phyloP scores from a whole-genome alignment of 2,329 filamentous ascomycete genomes.

The Arthrinium phaeospermum region DNA sequence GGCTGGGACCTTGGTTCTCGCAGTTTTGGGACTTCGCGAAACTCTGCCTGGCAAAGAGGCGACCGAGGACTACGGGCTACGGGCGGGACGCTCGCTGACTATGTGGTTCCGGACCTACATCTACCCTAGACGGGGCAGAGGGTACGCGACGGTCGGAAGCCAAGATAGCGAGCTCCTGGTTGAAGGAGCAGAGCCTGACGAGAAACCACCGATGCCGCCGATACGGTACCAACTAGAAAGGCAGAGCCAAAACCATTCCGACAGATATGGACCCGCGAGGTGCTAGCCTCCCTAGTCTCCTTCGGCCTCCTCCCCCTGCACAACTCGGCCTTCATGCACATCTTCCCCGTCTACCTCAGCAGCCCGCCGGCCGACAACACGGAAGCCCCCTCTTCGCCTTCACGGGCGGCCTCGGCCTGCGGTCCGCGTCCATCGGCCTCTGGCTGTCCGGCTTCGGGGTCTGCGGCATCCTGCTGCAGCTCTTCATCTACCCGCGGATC shows the following conservation, averaged over 20 bases:
- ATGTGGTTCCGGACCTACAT: background rate
- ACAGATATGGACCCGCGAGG: constrained; percentile 38
- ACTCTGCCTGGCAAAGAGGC: background rate
- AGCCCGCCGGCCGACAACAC: constrained; percentile 52
- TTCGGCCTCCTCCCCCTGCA: constrained; percentile 63
- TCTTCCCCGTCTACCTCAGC: constrained; percentile 68
- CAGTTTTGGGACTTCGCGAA: background rate
- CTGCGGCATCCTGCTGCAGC: constrained; percentile 65
- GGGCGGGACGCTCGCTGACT: background rate
- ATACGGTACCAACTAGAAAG: background rate
- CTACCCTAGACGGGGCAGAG: background rate
- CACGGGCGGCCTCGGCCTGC: constrained; percentile 61
- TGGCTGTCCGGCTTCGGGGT: constrained; percentile 64
- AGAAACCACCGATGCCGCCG: background rate
- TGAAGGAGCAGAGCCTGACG: background rate
- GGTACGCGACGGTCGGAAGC: background rate
- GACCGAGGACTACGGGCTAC: background rate
- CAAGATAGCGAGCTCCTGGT: background rate
- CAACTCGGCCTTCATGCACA: constrained; percentile 66
- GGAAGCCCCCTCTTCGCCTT: constrained; percentile 53
- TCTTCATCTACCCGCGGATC: constrained; percentile 64
- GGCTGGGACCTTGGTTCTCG: constrained; percentile 26
- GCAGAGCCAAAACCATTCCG: constrained; percentile 26
- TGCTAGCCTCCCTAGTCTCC: constrained; percentile 40
- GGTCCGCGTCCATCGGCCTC: constrained; percentile 39